phyloP scores from a whole-genome alignment of 208 protist species.

The Naegleria fowleri region DNA sequence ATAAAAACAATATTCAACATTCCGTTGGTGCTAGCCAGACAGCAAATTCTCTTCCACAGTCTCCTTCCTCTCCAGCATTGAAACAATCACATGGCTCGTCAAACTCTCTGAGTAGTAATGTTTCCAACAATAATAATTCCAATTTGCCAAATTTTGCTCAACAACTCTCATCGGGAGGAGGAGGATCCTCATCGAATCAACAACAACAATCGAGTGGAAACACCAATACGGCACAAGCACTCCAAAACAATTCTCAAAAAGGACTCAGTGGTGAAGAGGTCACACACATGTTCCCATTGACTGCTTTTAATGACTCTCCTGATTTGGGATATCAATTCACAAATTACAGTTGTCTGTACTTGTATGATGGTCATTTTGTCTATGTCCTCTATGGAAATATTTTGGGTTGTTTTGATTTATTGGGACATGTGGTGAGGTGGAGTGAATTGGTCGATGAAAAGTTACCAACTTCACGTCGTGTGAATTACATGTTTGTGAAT shows the following conservation, averaged over 20 bases:
- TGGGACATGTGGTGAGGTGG: not conserved
- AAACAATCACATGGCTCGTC: too few relatives aligned
- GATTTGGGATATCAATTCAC: not conserved
- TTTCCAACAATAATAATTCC: too few relatives aligned
- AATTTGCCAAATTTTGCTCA: too few relatives aligned
- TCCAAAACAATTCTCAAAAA: not conserved
- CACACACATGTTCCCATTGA: not conserved
- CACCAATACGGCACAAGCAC: not conserved
- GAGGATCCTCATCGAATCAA: not conserved
- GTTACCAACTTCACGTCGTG: not conserved
- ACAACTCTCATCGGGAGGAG: not conserved
- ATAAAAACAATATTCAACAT: not conserved
- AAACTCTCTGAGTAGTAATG: too few relatives aligned
- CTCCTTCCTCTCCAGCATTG: not conserved
- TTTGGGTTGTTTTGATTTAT: not conserved
- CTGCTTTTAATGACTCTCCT: not conserved
- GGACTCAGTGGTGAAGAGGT: not conserved
- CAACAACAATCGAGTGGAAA: not conserved
- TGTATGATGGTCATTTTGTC: not conserved
- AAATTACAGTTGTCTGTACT: not conserved
- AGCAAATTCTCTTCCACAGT: not conserved
- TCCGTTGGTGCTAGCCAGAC: not conserved
- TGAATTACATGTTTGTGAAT: constrained; percentile 2
- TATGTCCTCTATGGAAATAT: not conserved
- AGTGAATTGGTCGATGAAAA: not conserved